Evolutionary conservation across 179 eudicot genomes (phyloP).

Genomic region (Heliamphora pulchella): DNA sequence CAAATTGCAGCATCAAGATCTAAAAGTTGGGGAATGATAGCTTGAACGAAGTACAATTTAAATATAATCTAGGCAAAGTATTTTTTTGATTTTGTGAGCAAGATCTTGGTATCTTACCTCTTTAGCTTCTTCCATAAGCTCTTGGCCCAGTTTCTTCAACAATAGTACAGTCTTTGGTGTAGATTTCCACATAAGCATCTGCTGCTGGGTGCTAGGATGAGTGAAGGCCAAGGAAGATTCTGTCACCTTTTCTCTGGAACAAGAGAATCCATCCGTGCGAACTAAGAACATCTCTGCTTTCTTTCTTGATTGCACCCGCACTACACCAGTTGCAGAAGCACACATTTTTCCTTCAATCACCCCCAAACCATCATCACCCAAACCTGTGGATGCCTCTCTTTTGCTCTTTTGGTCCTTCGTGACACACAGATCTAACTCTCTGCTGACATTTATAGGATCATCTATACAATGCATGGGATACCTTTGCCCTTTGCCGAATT

Average conservation of each 20-base stretch:
- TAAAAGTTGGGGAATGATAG: background rate
- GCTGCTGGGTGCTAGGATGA: constrained; percentile 99
- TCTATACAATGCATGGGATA: constrained; percentile 18
- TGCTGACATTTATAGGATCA: constrained; percentile 21
- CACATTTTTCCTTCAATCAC: constrained; percentile 69
- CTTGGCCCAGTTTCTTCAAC: constrained; percentile 84
- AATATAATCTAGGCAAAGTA: background rate
- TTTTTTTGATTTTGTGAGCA: background rate
- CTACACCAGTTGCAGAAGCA: constrained; percentile 94
- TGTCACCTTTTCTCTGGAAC: constrained; percentile 87
- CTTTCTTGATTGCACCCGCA: constrained; percentile 84
- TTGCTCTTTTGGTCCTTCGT: constrained; percentile 28
- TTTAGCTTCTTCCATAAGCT: constrained; percentile 95
- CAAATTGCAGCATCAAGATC: background rate
- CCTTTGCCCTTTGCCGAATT: constrained; percentile 20
- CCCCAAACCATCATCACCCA: constrained; percentile 40
- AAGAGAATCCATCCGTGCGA: constrained; percentile 94
- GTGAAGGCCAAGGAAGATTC: constrained; percentile 97
- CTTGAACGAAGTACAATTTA: background rate
- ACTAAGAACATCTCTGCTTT: constrained; percentile 98
- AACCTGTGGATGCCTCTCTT: constrained; percentile 24
- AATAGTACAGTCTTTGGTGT: constrained; percentile 81
- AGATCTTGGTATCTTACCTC: constrained; percentile 43
- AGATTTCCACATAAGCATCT: constrained; percentile 99
- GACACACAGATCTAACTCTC: constrained; percentile 22